Evolutionary conservation across 2,329 filamentous ascomycete species (phyloP).

Genomic region (Colletotrichum sp.): DNA sequence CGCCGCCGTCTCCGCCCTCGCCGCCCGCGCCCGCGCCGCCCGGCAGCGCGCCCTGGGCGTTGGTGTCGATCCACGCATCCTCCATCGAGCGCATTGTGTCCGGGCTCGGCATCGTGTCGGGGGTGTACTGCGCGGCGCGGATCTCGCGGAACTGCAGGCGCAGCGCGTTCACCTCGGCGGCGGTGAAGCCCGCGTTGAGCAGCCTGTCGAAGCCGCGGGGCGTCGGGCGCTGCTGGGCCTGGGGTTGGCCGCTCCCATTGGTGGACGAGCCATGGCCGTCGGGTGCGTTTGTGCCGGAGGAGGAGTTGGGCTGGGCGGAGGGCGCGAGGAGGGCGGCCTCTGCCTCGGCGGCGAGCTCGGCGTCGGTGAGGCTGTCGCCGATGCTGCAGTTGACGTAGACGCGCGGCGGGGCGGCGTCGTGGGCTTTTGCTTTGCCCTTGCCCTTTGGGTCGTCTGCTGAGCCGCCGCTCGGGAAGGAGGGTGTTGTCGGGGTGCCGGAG

Average conservation of each 20-base stretch:
- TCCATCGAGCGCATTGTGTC: conserved; percentile 79
- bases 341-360: conserved; percentile 74
- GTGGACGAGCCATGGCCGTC: neutral
- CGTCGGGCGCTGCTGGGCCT: neutral
- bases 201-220: conserved; percentile 86
- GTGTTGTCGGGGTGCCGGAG: conserved; percentile 49
- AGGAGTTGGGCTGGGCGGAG: conserved; percentile 10
- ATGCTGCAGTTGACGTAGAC: conserved; percentile 96
- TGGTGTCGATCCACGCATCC: conserved; percentile 88
- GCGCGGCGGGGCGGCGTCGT: conserved; percentile 49
- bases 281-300: neutral
- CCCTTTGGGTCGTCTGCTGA: conserved; percentile 35
- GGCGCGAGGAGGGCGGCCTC: conserved; percentile 39
- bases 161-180: conserved; percentile 82
- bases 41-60: conserved; percentile 41
- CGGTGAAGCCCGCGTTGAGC: conserved; percentile 79
- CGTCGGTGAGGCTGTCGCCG: conserved; percentile 71
- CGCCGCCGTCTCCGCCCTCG: neutral
- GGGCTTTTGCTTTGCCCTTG: conserved; percentile 73
- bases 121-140: conserved; percentile 81
- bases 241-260: neutral
- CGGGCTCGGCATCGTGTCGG: conserved; percentile 86
- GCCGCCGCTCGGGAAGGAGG: conserved; percentile 12
- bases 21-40: neutral
- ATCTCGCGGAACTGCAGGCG: conserved; percentile 89